Percentiles rank a stretch among this genome's conserved stretches.
Conservation (phyloP, 805 yeast genomes). For the Pichia californica region DNA sequence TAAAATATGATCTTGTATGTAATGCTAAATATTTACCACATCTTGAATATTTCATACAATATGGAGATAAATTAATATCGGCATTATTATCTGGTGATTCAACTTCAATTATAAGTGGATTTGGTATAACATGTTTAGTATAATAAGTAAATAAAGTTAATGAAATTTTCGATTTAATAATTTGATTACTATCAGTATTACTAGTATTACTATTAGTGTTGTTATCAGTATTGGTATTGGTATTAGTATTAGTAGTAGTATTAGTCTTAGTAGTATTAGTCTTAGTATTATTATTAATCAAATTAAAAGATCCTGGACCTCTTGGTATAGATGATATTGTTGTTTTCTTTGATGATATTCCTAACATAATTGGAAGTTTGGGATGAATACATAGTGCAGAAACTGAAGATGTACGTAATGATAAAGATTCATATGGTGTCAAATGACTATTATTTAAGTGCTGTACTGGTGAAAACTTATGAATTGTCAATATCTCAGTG, state of each 20-base stretch:
- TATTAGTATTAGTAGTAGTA: background rate
- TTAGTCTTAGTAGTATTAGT: too few species aligned
- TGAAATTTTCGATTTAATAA: background rate
- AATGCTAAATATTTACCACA: conserved; percentile 10
- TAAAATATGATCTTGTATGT: background rate
- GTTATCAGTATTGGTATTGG: background rate
- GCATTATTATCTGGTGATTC: background rate
- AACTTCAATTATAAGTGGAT: conserved; percentile 2
- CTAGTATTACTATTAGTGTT: background rate
- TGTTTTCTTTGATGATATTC: background rate
- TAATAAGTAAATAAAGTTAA: background rate
- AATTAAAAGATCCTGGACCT: background rate
- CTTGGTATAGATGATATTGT: background rate
- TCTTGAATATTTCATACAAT: conserved; percentile 10
- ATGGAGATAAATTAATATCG: conserved; percentile 7
- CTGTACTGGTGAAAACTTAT: background rate
- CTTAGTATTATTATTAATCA: too few species aligned
- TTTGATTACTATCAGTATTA: background rate
- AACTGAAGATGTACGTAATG: background rate
- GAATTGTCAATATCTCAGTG: conserved; percentile 1
- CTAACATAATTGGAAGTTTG: background rate
- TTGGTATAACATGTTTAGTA: background rate
- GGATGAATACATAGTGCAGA: conserved; percentile 2
- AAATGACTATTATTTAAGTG: background rate
- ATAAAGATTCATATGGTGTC: background rate